Conservation (phyloP, 1,284 basidiomycete genomes). For the Puccinia polysora region DNA sequence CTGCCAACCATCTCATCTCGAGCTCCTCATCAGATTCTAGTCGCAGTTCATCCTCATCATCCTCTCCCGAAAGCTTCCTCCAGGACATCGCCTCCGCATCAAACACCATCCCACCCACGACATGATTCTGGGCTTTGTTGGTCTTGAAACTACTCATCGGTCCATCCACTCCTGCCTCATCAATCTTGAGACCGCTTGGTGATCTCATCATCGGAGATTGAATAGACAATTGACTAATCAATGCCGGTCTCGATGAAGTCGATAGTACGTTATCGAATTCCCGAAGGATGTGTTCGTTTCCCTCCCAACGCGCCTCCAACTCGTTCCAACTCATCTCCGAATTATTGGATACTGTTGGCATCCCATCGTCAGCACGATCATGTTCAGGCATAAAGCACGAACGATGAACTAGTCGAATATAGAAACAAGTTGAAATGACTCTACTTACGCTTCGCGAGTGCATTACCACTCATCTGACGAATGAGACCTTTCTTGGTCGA, state of each 20-base stretch:
- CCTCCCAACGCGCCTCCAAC: conserved; percentile 81
- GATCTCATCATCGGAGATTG: conserved; percentile 58
- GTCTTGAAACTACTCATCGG: conserved; percentile 23
- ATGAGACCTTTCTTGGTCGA: conserved; percentile 38
- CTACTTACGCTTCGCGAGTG: conserved; percentile 32
- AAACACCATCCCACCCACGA: conserved; percentile 96
- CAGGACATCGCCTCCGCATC: conserved; percentile 90
- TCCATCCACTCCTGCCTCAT: conserved; percentile 62
- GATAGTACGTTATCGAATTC: conserved; percentile 80
- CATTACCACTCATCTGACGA: conserved; percentile 41
- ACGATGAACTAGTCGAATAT: conserved; percentile 46
- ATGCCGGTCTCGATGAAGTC: conserved; percentile 81
- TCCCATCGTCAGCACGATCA: conserved; percentile 10
- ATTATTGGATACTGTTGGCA: conserved; percentile 60
- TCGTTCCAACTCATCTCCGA: conserved; percentile 98
- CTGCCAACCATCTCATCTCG: conserved; percentile 63
- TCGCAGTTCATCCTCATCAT: conserved; percentile 87
- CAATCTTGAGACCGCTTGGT: conserved; percentile 57
- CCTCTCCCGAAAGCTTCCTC: conserved; percentile 62
- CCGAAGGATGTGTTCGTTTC: conserved; percentile 80
- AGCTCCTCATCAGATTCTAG: conserved; percentile 63
- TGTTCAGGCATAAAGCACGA: conserved; percentile 44
- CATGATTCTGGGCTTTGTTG: conserved; percentile 55
- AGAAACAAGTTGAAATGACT: background rate
- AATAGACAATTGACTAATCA: conserved; percentile 77